A percentile compares a stretch with the other conserved stretches of the same genome.
These are phyloP conservation scores for Triticum turgidum DNA, from an alignment of 176 grass and related monocot species.

Conservation along the genomic window DNA sequence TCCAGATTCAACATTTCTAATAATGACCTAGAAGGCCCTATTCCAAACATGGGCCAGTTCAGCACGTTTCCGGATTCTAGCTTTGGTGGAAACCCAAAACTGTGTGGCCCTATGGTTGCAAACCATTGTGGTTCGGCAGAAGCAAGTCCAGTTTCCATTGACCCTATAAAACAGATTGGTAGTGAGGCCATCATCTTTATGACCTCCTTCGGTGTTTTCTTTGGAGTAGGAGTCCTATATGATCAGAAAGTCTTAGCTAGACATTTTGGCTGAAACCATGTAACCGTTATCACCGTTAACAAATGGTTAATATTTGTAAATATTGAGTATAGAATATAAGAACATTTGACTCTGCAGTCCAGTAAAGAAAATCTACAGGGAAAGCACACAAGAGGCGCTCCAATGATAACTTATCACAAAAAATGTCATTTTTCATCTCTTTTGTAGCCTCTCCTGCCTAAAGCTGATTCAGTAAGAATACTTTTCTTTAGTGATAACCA, in stretches of 20 bases:
- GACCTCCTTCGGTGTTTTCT: neutral
- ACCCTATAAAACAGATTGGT: neutral
- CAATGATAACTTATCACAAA: neutral
- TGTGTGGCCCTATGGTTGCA: neutral
- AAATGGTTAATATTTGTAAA: neutral
- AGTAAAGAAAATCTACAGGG: neutral
- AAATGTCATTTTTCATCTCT: neutral
- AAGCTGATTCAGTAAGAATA: neutral
- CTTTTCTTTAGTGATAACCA: neutral
- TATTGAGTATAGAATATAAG: neutral
- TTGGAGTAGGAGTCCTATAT: neutral
- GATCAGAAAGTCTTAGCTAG: constrained; percentile 2
- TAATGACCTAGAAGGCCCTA: neutral
- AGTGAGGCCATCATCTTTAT: neutral
- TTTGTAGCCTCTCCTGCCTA: neutral
- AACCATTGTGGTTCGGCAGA: constrained; percentile 1
- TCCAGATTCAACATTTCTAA: neutral
- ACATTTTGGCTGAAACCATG: neutral
- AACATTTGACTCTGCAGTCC: neutral
- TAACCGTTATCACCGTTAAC: neutral
- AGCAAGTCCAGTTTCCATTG: neutral
- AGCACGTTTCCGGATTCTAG: neutral
- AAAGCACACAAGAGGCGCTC: too few relatives aligned
- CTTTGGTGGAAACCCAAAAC: neutral
- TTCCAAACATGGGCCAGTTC: neutral